phyloP scores from a whole-genome alignment of 2,329 filamentous ascomycete genomes.

The Alternaria longipes region DNA sequence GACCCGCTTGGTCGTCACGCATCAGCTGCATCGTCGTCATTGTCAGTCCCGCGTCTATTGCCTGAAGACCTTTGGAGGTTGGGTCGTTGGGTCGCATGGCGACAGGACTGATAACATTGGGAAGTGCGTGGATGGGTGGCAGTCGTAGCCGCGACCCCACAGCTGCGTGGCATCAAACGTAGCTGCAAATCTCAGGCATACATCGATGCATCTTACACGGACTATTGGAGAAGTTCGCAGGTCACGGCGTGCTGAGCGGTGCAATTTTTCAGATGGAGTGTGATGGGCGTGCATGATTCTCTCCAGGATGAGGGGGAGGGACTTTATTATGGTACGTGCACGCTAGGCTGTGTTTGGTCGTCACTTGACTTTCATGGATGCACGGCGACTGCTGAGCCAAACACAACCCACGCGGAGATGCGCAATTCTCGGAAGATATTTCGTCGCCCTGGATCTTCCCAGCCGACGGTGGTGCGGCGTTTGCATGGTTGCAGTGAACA shows the following conservation, averaged over 20 bases:
- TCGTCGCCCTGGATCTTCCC: conserved; percentile 1
- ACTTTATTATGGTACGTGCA: conserved; percentile 17
- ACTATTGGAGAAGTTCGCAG: conserved; percentile 14
- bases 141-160: conserved; percentile 2
- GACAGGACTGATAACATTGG: neutral
- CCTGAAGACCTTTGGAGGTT: neutral
- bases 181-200: conserved; percentile 17
- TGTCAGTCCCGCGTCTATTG: conserved; percentile 16
- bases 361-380: conserved; percentile 9
- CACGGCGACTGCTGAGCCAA: neutral
- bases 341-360: conserved; percentile 21
- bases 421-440: conserved; percentile 6
- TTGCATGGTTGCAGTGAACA: conserved; percentile 13
- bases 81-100: conserved; percentile 8
- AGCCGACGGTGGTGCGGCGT: conserved; percentile 18
- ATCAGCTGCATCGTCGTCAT: conserved; percentile 25
- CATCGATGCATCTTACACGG: conserved; percentile 1
- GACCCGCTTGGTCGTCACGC: conserved; percentile 21
- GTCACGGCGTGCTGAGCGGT: conserved; percentile 19
- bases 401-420: neutral
- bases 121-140: conserved; percentile 1
- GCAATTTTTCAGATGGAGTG: conserved; percentile 25
- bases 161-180: conserved; percentile 5
- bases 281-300: conserved; percentile 39
- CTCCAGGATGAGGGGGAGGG: conserved; percentile 19